Percentiles rank a stretch among this genome's conserved stretches.
Evolutionary conservation across 768 basidiomycete species (phyloP).

Genomic region (Tulasnella sp.): DNA sequence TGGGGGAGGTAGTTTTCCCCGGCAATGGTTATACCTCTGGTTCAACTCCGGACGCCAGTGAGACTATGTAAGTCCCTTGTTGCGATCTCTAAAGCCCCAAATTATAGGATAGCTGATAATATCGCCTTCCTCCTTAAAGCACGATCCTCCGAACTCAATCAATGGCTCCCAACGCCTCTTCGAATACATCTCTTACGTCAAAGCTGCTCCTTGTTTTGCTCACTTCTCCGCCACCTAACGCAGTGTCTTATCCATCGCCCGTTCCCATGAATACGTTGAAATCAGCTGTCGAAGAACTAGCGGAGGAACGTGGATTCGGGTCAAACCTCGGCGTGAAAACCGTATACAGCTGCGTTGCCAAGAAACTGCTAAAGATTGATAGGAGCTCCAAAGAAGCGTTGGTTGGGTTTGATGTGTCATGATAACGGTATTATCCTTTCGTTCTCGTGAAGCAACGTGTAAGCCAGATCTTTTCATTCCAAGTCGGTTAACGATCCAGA

Average conservation of each 20-base stretch:
- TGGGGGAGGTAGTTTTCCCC: conserved; percentile 18
- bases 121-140: neutral
- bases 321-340: conserved; percentile 8
- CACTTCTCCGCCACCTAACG: conserved; percentile 2
- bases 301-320: conserved; percentile 5
- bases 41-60: neutral
- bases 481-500: too few relatives aligned
- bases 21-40: conserved; percentile 5
- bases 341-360: conserved; percentile 17
- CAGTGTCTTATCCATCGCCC: neutral
- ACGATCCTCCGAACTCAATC: conserved; percentile 7
- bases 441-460: neutral
- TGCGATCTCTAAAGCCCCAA: neutral
- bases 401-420: conserved; percentile 7
- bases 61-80: conserved; percentile 11
- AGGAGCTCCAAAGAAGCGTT: conserved; percentile 13
- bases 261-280: conserved; percentile 12
- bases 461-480: neutral
- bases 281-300: conserved; percentile 8
- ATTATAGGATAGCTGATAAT: too few relatives aligned
- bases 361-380: conserved; percentile 20
- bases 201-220: conserved; percentile 10
- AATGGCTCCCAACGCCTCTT: neutral
- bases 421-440: neutral
- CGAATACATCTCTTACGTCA: conserved; percentile 14